Base-by-base conservation (phyloP, 306 rosid genomes). In the Cicer pinnatifidum region DNA sequence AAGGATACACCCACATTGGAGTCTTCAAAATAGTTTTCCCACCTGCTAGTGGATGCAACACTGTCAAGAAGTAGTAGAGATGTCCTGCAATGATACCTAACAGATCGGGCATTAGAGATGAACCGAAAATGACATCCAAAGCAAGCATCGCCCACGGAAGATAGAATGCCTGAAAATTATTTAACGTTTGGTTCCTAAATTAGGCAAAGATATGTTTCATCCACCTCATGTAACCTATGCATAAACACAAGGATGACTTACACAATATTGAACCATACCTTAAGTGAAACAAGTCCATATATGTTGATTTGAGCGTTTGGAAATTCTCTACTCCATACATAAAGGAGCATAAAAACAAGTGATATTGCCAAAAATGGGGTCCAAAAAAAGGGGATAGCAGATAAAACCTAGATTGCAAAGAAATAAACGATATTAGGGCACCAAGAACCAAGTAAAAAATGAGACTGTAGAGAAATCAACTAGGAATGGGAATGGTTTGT, bases 1-100 rank as follows among this genome's bases (percentile, higher is more conserved):
- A 86, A 89, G 99, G 99, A 94, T 94, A 94, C 99, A 91, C 90
- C 99, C 96, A 94, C 43, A 69, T 40, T 44, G 99, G 99, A 82
- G 97, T 94, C 86, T 72, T 80, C 71, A 94, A 67, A 57, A 91
- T 79, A 83, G 86, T 86, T 80, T 76, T 89, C 61, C 99, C 97
- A 76, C 96, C 93, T 4, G 99, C 91, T 68, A 91, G 84, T 15
- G 97, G 97, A 85, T 94, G 96, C 83, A 94, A 79, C 77, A 94
- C 96, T 1, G 97, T 94, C 88, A 94, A 86, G 80, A 94, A 94
- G 90, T 91, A 91, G 85, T 88, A 91, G 2, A 91, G 84, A 87
- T 94, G 99, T 45, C 99, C 99, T 8, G 99, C 99, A 57, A 94
- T 66, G 83, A 94, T 94, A 70, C 96, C 99, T 11, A 94, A 84